Evolutionary conservation across 2,329 filamentous ascomycete species (phyloP), one percentile per base, ranked within the genome.

Genomic region (Fusarium sp.): DNA sequence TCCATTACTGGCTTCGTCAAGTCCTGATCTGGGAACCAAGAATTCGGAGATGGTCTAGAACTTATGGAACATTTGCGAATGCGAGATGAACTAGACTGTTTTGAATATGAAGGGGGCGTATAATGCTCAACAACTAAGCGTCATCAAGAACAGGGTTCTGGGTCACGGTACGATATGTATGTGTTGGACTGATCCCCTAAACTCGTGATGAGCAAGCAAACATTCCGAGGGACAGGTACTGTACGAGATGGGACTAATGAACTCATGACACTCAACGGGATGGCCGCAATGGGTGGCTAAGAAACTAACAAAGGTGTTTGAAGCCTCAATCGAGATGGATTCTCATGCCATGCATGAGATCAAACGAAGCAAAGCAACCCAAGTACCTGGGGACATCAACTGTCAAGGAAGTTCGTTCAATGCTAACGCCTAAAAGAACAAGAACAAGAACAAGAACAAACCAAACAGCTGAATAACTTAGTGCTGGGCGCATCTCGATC

Each of bases 401-500:
- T 65, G 48, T 44, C 29, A 29, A 44, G 34, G 25, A 29, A 30
- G 12, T 44, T n/a, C 18, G 34, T 37, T 37, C 34, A n/a, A 37
- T 37, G 10, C 18, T 18, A n/a, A 37, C 34, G 18, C 34, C 34
- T 37, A 37, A 37, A 37, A 37, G 34, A 37, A 37, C 34, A 37
- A 37, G 34, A 37, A 37, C 34, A 29, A 40, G 34, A 37, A 37
- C 34, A 37, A 37, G 34, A 37, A 37, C 34, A 29, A 40, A 16
- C 22, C 24, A 46, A 27, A 60, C 20, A 32, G 20, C 18, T 32
- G 14, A 24, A 30, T 34, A 30, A 18, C 24, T 30, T 48, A 48
- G 44, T 29, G 44, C 30, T 64, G 30, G 61, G 25, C 60, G 61
- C 63, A 72, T 71, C 69, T 67, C 69, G 69, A 71, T 67, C 69